Evolutionary conservation across 345 rosid species (phyloP).

Genomic region (Eucalyptus pauciflora): DNA sequence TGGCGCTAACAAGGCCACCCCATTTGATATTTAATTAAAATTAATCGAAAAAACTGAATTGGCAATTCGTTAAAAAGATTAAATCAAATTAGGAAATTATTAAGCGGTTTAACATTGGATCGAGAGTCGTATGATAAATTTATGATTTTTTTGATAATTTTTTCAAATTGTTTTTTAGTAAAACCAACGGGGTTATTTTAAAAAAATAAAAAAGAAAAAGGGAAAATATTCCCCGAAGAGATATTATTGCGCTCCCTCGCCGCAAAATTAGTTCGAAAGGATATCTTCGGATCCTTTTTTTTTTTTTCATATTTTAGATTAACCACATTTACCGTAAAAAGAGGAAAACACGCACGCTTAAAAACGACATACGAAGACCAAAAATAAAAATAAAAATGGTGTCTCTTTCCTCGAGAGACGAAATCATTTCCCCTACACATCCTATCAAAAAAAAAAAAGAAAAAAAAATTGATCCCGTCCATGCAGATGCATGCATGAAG

Average conservation of each 20-base stretch:
- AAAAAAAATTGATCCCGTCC: background rate
- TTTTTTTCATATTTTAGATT: background rate
- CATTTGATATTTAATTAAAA: too few species aligned
- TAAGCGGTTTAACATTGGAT: too few species aligned
- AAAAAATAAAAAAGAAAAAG: too few species aligned
- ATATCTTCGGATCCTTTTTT: background rate
- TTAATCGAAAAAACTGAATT: too few species aligned
- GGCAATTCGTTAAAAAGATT: too few species aligned
- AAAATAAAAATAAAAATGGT: too few species aligned
- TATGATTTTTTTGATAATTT: accelerated
- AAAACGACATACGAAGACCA: background rate
- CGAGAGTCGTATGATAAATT: accelerated
- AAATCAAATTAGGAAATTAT: background rate
- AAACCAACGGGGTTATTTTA: background rate
- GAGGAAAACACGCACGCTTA: background rate
- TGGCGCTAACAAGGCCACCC: background rate
- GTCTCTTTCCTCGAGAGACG: background rate
- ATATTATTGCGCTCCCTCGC: background rate
- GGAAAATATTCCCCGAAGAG: background rate
- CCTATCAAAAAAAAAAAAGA: background rate
- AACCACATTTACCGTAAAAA: background rate
- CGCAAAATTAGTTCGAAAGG: background rate
- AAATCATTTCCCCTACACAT: background rate
- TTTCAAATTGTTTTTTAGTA: too few species aligned
- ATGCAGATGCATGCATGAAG: background rate